Base-by-base conservation (phyloP, 164 flowering plant species). In the Magnolia kwangsiensis region DNA sequence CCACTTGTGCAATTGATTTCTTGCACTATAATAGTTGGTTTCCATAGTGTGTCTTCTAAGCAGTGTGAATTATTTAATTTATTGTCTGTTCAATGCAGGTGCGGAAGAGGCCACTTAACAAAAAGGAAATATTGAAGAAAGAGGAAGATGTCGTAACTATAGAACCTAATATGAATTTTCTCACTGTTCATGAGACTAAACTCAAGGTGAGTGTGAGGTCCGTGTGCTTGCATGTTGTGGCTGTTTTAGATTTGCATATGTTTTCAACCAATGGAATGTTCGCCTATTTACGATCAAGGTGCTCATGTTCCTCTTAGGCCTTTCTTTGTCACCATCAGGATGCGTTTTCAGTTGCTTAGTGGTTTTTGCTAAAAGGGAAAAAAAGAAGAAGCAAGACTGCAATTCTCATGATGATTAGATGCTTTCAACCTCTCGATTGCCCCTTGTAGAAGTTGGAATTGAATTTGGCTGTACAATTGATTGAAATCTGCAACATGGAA, bases 141-240 rank as follows among this genome's bases (percentile, higher is more conserved):
- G 98, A 94, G 82, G 90, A 94, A 76, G 98, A 94, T 82, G 88
- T 94, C 64, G 81, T 92, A 37, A 85, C 89, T 63, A 87, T 86
- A 58, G 91, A 88, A 73, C 76, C 90, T 63, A 64, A 81, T 76
- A 82, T 88, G 65, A 90, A 88, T 81, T 82, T 67, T 75, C 86
- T 94, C n/a, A 88, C 89, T 21, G 98, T 94, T 80, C 97, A 92
- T 82, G 98, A 94, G 80, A 89, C 89, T 31, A 92, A 92, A 84
- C 87, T 92, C n/a, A 94, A 94, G 93, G 98, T 94, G 50, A 80
- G 85, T 58, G 8, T 21, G 45, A 67, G 50, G 50, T 67, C 29
- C 16, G 13, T 27, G 50, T 24, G 50, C 31, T 29, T 29, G 49
- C n/a, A 9, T 31, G 50, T 24, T 24, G 9, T 67, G 50, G 50